These are phyloP conservation scores for Yamadazyma dendronema DNA, from an alignment of 1,139 yeast genomes.

Conservation along the genomic window DNA sequence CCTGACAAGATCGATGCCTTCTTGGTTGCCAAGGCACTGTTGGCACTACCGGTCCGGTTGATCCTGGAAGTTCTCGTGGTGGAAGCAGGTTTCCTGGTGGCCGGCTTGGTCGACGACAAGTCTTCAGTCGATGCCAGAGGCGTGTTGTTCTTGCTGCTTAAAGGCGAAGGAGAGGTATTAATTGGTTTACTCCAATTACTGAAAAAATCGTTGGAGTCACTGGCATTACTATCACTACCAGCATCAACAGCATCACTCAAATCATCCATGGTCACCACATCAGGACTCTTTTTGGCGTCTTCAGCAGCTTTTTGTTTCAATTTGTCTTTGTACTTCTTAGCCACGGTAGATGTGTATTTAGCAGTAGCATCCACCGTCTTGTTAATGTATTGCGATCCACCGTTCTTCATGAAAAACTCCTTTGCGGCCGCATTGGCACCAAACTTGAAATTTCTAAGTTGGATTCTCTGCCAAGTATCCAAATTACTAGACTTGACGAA, in stretches of 20 bases:
- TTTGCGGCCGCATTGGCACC: conserved; percentile 90
- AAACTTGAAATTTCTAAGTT: conserved; percentile 82
- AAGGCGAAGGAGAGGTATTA: conserved; percentile 47
- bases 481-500: conserved; percentile 84
- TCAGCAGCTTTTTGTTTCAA: conserved; percentile 63
- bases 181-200: conserved; percentile 86
- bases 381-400: conserved; percentile 68
- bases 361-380: conserved; percentile 60
- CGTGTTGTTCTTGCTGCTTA: conserved; percentile 48
- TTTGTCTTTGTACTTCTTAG: conserved; percentile 75
- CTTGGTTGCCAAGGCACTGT: conserved; percentile 17
- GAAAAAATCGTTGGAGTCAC: conserved; percentile 63
- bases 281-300: conserved; percentile 71
- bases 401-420: conserved; percentile 79
- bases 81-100: conserved; percentile 22
- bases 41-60: conserved; percentile 19
- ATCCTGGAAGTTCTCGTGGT: conserved; percentile 11
- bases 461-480: conserved; percentile 88
- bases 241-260: conserved; percentile 40
- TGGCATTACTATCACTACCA: conserved; percentile 27
- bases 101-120: conserved; percentile 22
- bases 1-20: conserved; percentile 37
- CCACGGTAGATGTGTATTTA: conserved; percentile 79
- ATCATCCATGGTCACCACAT: conserved; percentile 60
- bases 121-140: conserved; percentile 45